Conservation (phyloP, 2,329 filamentous ascomycete species). For the Claviceps cyperi region DNA sequence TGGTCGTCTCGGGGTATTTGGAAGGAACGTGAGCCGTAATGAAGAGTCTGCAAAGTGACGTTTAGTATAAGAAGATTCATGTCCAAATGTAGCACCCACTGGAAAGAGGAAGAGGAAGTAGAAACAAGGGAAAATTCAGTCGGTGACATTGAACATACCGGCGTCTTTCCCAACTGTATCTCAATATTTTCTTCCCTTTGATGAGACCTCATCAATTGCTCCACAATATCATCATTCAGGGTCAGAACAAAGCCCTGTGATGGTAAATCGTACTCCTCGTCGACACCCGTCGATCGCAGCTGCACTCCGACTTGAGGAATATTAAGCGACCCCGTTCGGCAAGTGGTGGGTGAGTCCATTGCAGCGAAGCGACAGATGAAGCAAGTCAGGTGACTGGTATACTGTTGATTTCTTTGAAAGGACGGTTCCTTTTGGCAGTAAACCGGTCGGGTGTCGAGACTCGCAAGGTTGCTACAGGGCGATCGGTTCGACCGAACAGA, state of each 20-base stretch:
- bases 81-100: too few relatives aligned
- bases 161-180: slow-evolving; percentile 41
- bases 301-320: slow-evolving; percentile 42
- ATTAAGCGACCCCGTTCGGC: slow-evolving; percentile 36
- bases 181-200: slow-evolving; percentile 41
- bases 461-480: not conserved
- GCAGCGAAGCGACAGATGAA: not conserved
- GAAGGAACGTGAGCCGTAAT: slow-evolving; percentile 37
- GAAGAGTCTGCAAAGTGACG: slow-evolving; percentile 29
- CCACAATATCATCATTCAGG: slow-evolving; percentile 42
- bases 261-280: slow-evolving; percentile 29
- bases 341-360: not conserved
- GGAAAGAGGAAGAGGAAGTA: not conserved
- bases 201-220: slow-evolving; percentile 47
- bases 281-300: slow-evolving; percentile 36
- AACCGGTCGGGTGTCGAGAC: not conserved
- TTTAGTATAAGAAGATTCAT: not conserved
- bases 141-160: slow-evolving; percentile 35
- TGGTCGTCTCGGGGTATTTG: slow-evolving; percentile 28
- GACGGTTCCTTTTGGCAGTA: too few relatives aligned
- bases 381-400: too few relatives aligned
- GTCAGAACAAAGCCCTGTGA: slow-evolving; percentile 43
- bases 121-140: slow-evolving; percentile 1
- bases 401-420: too few relatives aligned
- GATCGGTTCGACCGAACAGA: not conserved